Percentiles rank a stretch among this genome's conserved stretches.
phyloP scores from a whole-genome alignment of 768 basidiomycete genomes.

The Lentinus brumalis region DNA sequence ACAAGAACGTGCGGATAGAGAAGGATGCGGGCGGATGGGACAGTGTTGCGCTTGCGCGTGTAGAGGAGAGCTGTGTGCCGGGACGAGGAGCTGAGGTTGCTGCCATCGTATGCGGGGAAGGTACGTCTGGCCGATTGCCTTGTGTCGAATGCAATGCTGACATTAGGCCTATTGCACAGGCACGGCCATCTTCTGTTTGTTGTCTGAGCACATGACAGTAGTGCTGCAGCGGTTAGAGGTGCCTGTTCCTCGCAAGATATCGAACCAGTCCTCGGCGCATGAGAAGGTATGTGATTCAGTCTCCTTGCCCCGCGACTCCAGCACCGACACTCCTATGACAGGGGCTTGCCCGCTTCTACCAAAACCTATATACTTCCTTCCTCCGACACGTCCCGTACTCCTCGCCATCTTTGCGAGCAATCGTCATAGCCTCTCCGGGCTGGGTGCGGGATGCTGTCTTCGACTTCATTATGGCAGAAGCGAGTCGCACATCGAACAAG shows the following conservation, averaged over 20 bases:
- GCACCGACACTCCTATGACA: constrained; percentile 1
- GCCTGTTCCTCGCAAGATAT: constrained; percentile 85
- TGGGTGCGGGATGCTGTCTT: constrained; percentile 91
- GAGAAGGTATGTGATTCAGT: constrained; percentile 55
- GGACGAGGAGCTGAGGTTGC: constrained; percentile 96
- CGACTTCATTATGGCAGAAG: constrained; percentile 83
- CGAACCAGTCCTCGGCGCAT: constrained; percentile 81
- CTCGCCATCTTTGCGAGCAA: constrained; percentile 72
- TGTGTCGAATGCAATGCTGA: background rate
- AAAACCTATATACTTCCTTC: constrained; percentile 83
- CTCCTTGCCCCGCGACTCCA: background rate
- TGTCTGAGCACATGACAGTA: constrained; percentile 97
- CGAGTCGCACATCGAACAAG: constrained; percentile 81
- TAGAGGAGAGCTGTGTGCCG: constrained; percentile 89
- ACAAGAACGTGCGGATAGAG: constrained; percentile 88
- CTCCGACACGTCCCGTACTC: constrained; percentile 88
- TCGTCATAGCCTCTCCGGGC: constrained; percentile 96
- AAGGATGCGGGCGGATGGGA: constrained; percentile 87
- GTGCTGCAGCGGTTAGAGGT: constrained; percentile 89
- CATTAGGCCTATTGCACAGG: constrained; percentile 39
- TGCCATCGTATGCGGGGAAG: constrained; percentile 95
- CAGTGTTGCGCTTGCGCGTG: constrained; percentile 76
- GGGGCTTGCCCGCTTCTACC: constrained; percentile 81
- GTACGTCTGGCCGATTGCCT: constrained; percentile 30
- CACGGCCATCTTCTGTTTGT: constrained; percentile 87